Conservation (phyloP, 192 early-diverging fungal genomes). For the Coemansia sp. region DNA sequence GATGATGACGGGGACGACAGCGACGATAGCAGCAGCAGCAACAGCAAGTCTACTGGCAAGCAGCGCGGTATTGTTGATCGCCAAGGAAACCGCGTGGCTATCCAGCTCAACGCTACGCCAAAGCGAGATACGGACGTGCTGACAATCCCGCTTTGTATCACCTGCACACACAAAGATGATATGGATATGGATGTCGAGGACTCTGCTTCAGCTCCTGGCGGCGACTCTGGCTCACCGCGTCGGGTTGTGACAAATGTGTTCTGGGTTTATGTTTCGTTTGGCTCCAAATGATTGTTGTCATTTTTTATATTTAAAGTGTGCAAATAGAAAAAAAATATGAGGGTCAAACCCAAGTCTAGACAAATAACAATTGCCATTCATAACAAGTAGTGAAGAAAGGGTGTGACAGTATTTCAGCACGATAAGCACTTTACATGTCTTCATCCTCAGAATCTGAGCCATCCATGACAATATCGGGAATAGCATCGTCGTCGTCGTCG, state of each 20-base stretch:
- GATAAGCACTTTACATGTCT: too few species aligned
- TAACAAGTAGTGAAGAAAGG: too few species aligned
- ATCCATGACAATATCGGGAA: slow-evolving; percentile 51
- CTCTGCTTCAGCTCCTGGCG: background rate
- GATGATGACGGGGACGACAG: slow-evolving; percentile 38
- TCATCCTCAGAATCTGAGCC: slow-evolving; percentile 49
- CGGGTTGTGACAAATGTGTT: slow-evolving; percentile 30
- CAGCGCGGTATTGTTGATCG: slow-evolving; percentile 37
- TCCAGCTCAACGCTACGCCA: slow-evolving; percentile 35
- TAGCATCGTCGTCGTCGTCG: slow-evolving; percentile 18
- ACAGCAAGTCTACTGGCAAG: background rate
- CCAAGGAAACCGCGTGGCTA: slow-evolving; percentile 40
- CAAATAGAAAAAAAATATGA: background rate
- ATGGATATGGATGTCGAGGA: slow-evolving; percentile 17
- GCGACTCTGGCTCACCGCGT: slow-evolving; percentile 1
- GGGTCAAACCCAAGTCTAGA: too few species aligned
- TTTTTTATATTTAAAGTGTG: background rate
- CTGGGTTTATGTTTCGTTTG: slow-evolving; percentile 47
- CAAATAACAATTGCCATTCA: too few species aligned
- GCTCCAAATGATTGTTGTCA: slow-evolving; percentile 1
- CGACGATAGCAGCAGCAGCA: slow-evolving; percentile 10
- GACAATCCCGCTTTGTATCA: slow-evolving; percentile 33
- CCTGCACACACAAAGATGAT: slow-evolving; percentile 39
- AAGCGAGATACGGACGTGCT: slow-evolving; percentile 9
- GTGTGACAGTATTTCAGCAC: too few species aligned